phyloP scores from a whole-genome alignment of 176 grass and related monocot species.

The Zoysia japonica region DNA sequence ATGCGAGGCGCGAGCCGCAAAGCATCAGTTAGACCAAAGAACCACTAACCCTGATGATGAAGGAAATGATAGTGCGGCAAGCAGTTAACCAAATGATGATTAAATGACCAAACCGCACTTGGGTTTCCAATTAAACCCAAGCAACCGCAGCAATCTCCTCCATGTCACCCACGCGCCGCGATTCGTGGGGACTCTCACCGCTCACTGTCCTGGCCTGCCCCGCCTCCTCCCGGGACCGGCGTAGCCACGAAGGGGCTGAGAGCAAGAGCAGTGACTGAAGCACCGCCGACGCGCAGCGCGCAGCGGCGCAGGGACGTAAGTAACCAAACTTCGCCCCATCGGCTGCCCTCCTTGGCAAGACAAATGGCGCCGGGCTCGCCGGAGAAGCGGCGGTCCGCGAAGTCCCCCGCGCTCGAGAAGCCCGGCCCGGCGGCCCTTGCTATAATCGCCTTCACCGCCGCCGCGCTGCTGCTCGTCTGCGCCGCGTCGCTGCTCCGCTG shows the following conservation, averaged over 20 bases:
- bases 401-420: conserved; percentile 17
- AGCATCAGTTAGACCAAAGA: too few species aligned
- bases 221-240: neutral
- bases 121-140: neutral
- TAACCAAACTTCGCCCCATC: too few species aligned
- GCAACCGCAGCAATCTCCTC: neutral
- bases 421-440: conserved; percentile 6
- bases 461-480: conserved; percentile 42
- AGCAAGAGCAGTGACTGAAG: neutral
- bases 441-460: neutral
- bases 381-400: conserved; percentile 24
- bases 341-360: too few species aligned
- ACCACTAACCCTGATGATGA: neutral
- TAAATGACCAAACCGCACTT: neutral
- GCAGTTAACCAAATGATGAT: too few species aligned
- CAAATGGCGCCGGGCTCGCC: conserved; percentile 25
- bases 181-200: neutral
- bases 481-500: conserved; percentile 34
- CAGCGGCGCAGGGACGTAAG: too few species aligned
- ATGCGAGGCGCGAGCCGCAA: too few species aligned
- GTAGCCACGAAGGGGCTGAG: neutral
- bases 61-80: neutral
- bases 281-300: neutral
- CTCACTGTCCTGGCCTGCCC: too few species aligned
- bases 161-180: neutral